A percentile compares a stretch with the other conserved stretches of the same genome.
Conservation (phyloP, 352 stramenopile genomes). For the Globisporangium echinulatum region DNA sequence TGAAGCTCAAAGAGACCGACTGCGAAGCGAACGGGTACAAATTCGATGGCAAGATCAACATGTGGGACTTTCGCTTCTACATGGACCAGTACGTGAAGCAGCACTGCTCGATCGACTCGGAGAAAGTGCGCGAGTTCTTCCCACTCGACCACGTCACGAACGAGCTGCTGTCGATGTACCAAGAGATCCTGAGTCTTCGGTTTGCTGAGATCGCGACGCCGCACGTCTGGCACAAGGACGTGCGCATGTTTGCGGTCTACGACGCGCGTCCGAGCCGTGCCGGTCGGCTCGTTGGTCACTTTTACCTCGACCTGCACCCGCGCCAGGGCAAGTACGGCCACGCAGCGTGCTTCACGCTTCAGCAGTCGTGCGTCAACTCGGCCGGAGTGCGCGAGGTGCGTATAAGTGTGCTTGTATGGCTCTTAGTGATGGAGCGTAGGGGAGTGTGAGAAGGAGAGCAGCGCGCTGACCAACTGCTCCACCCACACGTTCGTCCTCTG, state of each 20-base stretch:
- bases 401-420: background rate
- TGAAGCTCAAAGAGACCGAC: constrained; percentile 69
- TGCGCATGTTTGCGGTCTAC: constrained; percentile 83
- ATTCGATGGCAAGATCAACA: constrained; percentile 86
- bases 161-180: constrained; percentile 83
- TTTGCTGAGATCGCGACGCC: constrained; percentile 77
- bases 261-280: constrained; percentile 50
- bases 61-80: constrained; percentile 90
- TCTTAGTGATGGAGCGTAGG: too few relatives aligned
- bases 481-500: constrained; percentile 3
- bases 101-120: constrained; percentile 81
- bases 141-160: constrained; percentile 81
- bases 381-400: constrained; percentile 33
- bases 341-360: constrained; percentile 85
- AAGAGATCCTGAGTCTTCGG: constrained; percentile 80
- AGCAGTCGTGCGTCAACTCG: constrained; percentile 73
- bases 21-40: constrained; percentile 42
- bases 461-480: too few relatives aligned
- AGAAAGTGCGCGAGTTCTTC: constrained; percentile 87
- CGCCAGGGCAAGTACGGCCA: constrained; percentile 85
- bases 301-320: constrained; percentile 87
- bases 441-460: too few relatives aligned
- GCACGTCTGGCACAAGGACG: constrained; percentile 85
- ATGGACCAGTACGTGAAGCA: constrained; percentile 85
- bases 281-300: constrained; percentile 69